Base-by-base conservation (phyloP, 495 filamentous ascomycete genomes). In the Mycothermus thermophilus region DNA sequence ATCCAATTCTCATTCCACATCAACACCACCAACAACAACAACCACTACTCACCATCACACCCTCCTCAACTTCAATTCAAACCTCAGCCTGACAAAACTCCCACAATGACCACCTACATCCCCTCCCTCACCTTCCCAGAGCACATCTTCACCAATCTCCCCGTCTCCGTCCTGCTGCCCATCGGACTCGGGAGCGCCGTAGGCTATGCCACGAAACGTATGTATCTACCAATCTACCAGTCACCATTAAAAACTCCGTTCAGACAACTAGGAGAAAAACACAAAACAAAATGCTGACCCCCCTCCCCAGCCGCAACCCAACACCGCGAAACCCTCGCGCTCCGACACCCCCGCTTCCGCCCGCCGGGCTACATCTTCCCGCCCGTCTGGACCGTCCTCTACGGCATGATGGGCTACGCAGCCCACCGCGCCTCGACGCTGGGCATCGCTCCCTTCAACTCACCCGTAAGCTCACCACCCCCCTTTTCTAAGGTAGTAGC, bases 331-430 rank as follows among this genome's bases (percentile, higher is more conserved):
- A 90, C 93, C 57, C 46, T 62, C 13, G 53, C 67, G 2, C 64
- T 93, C 30, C 74, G 72, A 35, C 83, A 93, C 52, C 88, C 88
- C 0, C 86, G 86, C 1, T 66, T 77, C 42, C 66, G 71, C 25
- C 88, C 88, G 3, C 87, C 88, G 0, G 67, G 80, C 4, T 72
- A 71, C 60, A 65, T 85, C 39, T 95, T 94, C 47, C 80, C 75
- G 1, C 84, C 85, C 2, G 74, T 74, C 17, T 95, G 87, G 90
- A 93, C 85, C 1, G 13, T 71, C 26, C 72, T 96, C 9, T 96
- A 95, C 58, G 80, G 74, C 4, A 50, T 79, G 27, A 94, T 94
- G 83, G 90, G 88, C 25, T 94, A 84, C 54, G 75, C 83, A 3
- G 74, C 83, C 18, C 75, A 94, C 58, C 79, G 79, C 15, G 68